Evolutionary conservation across 371 early-diverging fungal genomes (phyloP).

Genomic region (Lichtheimia ramosa): DNA sequence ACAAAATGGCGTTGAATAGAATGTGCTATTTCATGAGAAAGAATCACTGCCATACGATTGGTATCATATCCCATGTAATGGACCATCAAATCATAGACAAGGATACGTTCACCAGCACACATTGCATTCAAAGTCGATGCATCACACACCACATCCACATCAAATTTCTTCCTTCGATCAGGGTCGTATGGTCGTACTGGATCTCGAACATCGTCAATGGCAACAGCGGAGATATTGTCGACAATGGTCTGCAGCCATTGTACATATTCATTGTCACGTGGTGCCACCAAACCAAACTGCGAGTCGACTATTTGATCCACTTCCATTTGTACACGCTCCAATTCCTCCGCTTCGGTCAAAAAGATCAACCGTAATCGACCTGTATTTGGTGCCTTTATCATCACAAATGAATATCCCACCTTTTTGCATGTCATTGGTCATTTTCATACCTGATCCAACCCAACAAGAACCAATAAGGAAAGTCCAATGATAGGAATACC

Average conservation of each 20-base stretch:
- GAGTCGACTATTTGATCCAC: slow-evolving; percentile 26
- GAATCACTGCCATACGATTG: slow-evolving; percentile 54
- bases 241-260: slow-evolving; percentile 43
- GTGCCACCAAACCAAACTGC: slow-evolving; percentile 31
- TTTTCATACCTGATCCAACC: slow-evolving; percentile 39
- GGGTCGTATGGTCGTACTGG: slow-evolving; percentile 34
- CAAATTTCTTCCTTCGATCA: slow-evolving; percentile 14
- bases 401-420: background rate
- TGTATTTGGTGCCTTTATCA: slow-evolving; percentile 54
- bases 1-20: slow-evolving; percentile 62
- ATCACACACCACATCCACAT: slow-evolving; percentile 39
- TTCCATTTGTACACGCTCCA: slow-evolving; percentile 33
- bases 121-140: slow-evolving; percentile 43
- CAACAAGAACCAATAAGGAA: slow-evolving; percentile 32
- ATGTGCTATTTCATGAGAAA: slow-evolving; percentile 67
- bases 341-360: slow-evolving; percentile 55
- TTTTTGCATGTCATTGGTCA: background rate
- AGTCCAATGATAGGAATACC: slow-evolving; percentile 46
- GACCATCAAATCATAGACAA: slow-evolving; percentile 52
- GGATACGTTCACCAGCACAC: slow-evolving; percentile 37
- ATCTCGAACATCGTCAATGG: slow-evolving; percentile 42
- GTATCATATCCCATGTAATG: slow-evolving; percentile 53
- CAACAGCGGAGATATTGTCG: slow-evolving; percentile 35
- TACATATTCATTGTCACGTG: slow-evolving; percentile 31
- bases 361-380: slow-evolving; percentile 56